These are phyloP conservation scores for Aspergillus caelatus DNA, from an alignment of 2,329 filamentous ascomycete genomes.

Conservation along the genomic window DNA sequence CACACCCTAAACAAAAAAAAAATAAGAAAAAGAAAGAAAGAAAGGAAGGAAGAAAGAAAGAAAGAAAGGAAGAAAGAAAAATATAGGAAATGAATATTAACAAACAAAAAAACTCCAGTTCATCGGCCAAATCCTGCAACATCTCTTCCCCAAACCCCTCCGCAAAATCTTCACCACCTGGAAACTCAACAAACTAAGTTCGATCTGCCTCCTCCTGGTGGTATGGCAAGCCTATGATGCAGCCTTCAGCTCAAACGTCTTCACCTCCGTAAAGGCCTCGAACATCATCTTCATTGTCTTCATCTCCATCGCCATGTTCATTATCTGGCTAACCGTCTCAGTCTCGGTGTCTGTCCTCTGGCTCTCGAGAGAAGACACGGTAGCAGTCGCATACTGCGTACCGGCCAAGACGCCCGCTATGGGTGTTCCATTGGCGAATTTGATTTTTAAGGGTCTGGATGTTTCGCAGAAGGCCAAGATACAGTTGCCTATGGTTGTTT, in stretches of 20 bases:
- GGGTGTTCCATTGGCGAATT: neutral
- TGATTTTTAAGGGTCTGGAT: neutral
- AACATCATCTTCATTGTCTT: slow-evolving; percentile 2
- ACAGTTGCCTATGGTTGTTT: neutral
- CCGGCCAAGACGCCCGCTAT: neutral
- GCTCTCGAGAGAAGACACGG: neutral
- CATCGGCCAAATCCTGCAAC: neutral
- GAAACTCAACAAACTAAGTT: neutral
- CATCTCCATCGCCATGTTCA: neutral
- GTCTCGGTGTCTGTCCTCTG: neutral
- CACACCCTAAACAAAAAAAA: neutral
- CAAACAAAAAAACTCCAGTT: neutral
- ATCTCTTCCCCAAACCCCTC: neutral
- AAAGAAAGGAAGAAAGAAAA: too few relatives aligned
- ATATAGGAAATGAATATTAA: too few relatives aligned
- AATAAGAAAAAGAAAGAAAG: neutral
- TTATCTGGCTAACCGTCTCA: neutral
- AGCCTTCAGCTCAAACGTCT: neutral
- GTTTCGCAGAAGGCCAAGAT: neutral
- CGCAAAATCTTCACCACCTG: neutral
- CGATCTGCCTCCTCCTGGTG: neutral
- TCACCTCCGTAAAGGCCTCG: neutral
- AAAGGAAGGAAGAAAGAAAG: too few relatives aligned
- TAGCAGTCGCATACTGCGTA: neutral
- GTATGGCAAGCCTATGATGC: neutral